Base-by-base conservation (phyloP, 2,329 filamentous ascomycete genomes). In the Ophiostoma sp. region DNA sequence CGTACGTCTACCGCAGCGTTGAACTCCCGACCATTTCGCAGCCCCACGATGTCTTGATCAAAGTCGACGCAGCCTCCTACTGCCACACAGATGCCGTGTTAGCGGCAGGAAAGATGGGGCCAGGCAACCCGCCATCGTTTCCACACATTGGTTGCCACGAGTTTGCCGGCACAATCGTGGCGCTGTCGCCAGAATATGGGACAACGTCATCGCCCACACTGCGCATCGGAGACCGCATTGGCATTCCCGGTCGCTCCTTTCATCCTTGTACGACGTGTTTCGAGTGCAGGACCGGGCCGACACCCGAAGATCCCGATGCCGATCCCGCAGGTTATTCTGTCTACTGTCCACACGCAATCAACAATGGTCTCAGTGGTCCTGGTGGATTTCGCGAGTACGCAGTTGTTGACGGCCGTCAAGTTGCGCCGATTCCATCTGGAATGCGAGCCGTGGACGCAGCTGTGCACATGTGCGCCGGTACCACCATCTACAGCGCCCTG, bases 31-130 rank as follows among this genome's bases (percentile, higher is more conserved):
- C 9, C 1, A 55, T 25, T 17, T 22, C 28, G 2, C 2, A 25
- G 5, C 8, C 8, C 3, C n/a, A 57, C 12, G 68, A 70, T 9
- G 31, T 70, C 15, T n/a, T 70, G 2, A 11, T 70, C 33, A 55
- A 39, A 9, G 68, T 70, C 1, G 48, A 57, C 22, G 68, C 68
- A 2, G 68, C 68, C 5, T 70, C 50, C 2, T 70, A 59, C 50
- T 70, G 68, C 50, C 68, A 70, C 68, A 70, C 68, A 12, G 68
- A 70, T 25, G 68, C 68, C 19, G 68, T 70, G 1, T 8, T 59
- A 15, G 68, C 68, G 3, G 68, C 68, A 15, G 50, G 68, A 28
- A 42, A 42, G 50, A 59, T 70, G 50, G 28, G 28, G 7, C 68
- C 48, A 3, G 17, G 33, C 17, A 42, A 42, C 50, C 66, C 66